Evolutionary conservation across 352 stramenopile genomes (phyloP), one percentile per base, ranked within the genome.

Genomic region (Phytopythium mirpurense): DNA sequence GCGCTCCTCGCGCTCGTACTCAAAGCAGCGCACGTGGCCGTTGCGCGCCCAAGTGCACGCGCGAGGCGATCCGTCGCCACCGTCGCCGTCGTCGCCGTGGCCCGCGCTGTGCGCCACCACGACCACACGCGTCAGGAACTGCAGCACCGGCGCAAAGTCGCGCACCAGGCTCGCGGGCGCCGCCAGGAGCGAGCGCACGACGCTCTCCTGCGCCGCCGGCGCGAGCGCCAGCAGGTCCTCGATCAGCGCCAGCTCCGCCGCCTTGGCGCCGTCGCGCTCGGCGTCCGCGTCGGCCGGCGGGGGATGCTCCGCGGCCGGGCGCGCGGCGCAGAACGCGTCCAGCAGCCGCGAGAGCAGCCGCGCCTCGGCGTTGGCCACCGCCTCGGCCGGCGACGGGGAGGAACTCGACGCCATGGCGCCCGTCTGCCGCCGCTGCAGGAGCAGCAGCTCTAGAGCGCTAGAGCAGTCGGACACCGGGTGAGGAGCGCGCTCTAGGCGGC

Each of bases 61-160:
- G 10, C 9, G 40, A 9, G 19, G 19, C n/a, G n/a, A n/a, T n/a
- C n/a, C n/a, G n/a, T n/a, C 8, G 24, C n/a, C 5, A 32, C 12
- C 6, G 16, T 10, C 18, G 21, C 16, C 34, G 15, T 10, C 24
- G 21, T 35, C n/a, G n/a, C 27, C 23, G 42, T 83, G 72, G 1
- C 65, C 74, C 7, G 36, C 26, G 3, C 54, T 53, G 46, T 90
- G 79, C 29, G 68, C 70, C 35, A 68, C 74, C 48, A 90, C 72
- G 26, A 87, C 56, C 5, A 85, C 62, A 49, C 80, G 75, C 45
- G 85, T 56, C 35, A 88, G 74, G 52, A 90, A 85, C 63, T 87
- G 71, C 24, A 90, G 57, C 18, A 90, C 65, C 26, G 41, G 53
- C 10, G 73, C 56, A 48, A 88, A 88, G 37, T 70, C 51, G 18